Conservation (phyloP, 2,329 filamentous ascomycete species). For the Plectosphaerella plurivora region DNA sequence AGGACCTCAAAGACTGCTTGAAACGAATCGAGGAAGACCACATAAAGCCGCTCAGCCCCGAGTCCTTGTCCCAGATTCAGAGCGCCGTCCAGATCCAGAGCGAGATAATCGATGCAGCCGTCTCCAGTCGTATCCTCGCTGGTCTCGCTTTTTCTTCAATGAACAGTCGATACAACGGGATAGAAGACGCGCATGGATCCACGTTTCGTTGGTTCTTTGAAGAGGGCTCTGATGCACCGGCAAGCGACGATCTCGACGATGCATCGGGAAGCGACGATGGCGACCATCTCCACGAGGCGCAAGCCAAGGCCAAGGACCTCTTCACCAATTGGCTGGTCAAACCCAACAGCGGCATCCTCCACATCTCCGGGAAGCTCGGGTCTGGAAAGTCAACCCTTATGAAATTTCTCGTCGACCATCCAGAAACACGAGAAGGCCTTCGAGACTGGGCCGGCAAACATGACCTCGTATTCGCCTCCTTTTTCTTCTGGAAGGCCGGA, state of each 20-base stretch:
- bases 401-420: conserved; percentile 1
- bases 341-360: neutral
- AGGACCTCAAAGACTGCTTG: neutral
- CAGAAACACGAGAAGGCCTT: neutral
- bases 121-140: conserved; percentile 1
- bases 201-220: conserved; percentile 12
- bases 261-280: no score
- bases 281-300: neutral
- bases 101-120: neutral
- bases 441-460: neutral
- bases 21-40: neutral
- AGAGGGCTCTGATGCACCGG: neutral
- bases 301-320: neutral
- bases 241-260: neutral
- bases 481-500: conserved; percentile 1
- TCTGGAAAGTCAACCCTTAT: neutral
- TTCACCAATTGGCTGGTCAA: neutral
- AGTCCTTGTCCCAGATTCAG: neutral
- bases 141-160: conserved; percentile 8
- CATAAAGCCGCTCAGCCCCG: neutral
- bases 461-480: neutral
- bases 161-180: conserved; percentile 4
- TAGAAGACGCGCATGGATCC: conserved; percentile 6
- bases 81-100: neutral
- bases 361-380: neutral